These are phyloP conservation scores for Cyberlindnera euphorbiae DNA, from an alignment of 805 yeast species.

Conservation along the genomic window DNA sequence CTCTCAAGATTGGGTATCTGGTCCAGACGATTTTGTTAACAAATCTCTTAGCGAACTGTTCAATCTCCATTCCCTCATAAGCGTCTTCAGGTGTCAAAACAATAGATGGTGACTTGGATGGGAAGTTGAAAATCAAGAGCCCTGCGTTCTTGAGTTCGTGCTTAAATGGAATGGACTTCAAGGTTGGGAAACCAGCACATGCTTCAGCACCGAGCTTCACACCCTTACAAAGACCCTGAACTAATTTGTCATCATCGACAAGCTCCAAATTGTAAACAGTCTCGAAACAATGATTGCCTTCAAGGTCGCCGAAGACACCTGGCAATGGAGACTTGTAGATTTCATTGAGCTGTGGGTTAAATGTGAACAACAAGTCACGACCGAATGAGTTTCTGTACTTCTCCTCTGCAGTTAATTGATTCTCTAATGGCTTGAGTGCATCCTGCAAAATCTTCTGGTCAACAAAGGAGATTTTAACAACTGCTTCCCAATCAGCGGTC, in stretches of 20 bases:
- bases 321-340: conserved; percentile 74
- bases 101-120: conserved; percentile 79
- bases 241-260: conserved; percentile 32
- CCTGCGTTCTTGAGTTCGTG: conserved; percentile 52
- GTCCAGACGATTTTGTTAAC: conserved; percentile 63
- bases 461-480: conserved; percentile 86
- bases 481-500: conserved; percentile 97
- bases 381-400: conserved; percentile 72
- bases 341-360: conserved; percentile 69
- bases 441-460: conserved; percentile 71
- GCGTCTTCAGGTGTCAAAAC: conserved; percentile 56
- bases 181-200: conserved; percentile 87
- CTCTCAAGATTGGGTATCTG: conserved; percentile 88
- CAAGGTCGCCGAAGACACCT: conserved; percentile 71
- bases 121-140: conserved; percentile 76
- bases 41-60: conserved; percentile 60
- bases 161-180: conserved; percentile 63
- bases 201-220: conserved; percentile 67
- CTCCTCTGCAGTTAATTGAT: conserved; percentile 65
- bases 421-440: conserved; percentile 66
- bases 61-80: conserved; percentile 50
- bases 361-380: conserved; percentile 57
- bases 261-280: conserved; percentile 48
- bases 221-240: conserved; percentile 57
- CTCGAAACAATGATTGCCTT: conserved; percentile 74